These are phyloP conservation scores for Cutaneotrichosporon spelunceum DNA, from an alignment of 1,284 basidiomycete species.

Conservation along the genomic window DNA sequence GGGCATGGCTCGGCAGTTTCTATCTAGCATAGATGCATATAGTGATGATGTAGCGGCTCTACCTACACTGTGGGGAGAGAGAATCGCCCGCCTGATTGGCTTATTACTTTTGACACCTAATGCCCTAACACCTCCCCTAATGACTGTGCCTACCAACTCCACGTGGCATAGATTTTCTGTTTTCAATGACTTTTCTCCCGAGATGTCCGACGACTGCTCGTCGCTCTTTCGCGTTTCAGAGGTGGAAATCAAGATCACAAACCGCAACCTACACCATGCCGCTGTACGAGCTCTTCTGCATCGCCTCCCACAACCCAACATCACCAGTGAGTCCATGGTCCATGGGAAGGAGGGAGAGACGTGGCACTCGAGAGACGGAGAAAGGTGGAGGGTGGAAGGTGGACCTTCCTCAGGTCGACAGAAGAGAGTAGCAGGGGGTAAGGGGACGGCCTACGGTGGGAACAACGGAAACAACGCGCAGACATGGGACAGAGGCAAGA, in stretches of 20 bases:
- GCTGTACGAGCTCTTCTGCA: conserved; percentile 53
- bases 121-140: too few relatives aligned
- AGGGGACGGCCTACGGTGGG: too few relatives aligned
- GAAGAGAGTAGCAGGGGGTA: not conserved
- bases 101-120: not conserved
- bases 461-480: too few relatives aligned
- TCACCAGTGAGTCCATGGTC: conserved; percentile 38
- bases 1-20: not conserved
- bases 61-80: too few relatives aligned
- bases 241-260: not conserved
- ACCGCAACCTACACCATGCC: conserved; percentile 37
- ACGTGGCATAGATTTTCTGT: not conserved
- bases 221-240: not conserved
- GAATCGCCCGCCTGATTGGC: not conserved
- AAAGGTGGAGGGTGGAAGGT: not conserved
- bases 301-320: conserved; percentile 48
- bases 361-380: not conserved
- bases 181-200: conserved; percentile 7
- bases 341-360: not conserved
- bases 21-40: conserved; percentile 2
- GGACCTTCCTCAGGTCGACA: not conserved
- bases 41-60: not conserved
- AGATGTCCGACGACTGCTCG: not conserved
- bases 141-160: not conserved
- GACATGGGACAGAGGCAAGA: too few relatives aligned